Evolutionary conservation across 208 protist genomes (phyloP).

Genomic region (Trypanosoma scelopori): DNA sequence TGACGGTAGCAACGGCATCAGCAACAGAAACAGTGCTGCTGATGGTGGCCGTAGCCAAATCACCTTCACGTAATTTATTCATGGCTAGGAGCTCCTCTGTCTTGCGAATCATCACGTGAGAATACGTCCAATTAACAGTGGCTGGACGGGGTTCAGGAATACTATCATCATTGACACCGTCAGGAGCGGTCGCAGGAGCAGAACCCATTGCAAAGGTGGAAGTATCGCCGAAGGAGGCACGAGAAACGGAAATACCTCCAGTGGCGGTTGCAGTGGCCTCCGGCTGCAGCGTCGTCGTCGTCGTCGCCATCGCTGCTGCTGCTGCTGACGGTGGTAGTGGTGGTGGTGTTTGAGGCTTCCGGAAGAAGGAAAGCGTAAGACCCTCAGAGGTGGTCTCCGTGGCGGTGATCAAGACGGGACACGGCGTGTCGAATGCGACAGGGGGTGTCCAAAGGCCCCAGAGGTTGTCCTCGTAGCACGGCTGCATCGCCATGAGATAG

Average conservation of each 20-base stretch:
- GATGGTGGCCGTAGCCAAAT: not conserved
- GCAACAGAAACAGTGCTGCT: not conserved
- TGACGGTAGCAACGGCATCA: not conserved
- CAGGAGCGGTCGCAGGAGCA: conserved; percentile 7
- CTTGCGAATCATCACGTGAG: conserved; percentile 48
- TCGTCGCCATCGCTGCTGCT: too few species aligned
- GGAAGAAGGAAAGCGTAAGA: conserved; percentile 39
- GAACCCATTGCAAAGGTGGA: not conserved
- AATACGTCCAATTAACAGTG: conserved; percentile 35
- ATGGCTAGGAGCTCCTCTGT: conserved; percentile 25
- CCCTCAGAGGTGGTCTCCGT: conserved; percentile 32
- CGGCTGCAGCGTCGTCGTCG: not conserved
- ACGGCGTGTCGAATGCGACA: conserved; percentile 62
- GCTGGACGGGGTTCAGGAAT: conserved; percentile 5
- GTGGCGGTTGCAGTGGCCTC: too few species aligned
- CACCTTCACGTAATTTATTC: conserved; percentile 10
- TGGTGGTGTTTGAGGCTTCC: not conserved
- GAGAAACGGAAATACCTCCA: too few species aligned
- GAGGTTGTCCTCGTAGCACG: conserved; percentile 69
- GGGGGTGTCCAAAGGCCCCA: conserved; percentile 85
- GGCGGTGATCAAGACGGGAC: conserved; percentile 43
- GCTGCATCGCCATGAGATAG: conserved; percentile 87
- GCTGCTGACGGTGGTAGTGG: not conserved
- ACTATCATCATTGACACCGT: not conserved
- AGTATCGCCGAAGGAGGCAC: too few species aligned